phyloP scores from a whole-genome alignment of 2,329 filamentous ascomycete species.

The Harringtonia aguacate region DNA sequence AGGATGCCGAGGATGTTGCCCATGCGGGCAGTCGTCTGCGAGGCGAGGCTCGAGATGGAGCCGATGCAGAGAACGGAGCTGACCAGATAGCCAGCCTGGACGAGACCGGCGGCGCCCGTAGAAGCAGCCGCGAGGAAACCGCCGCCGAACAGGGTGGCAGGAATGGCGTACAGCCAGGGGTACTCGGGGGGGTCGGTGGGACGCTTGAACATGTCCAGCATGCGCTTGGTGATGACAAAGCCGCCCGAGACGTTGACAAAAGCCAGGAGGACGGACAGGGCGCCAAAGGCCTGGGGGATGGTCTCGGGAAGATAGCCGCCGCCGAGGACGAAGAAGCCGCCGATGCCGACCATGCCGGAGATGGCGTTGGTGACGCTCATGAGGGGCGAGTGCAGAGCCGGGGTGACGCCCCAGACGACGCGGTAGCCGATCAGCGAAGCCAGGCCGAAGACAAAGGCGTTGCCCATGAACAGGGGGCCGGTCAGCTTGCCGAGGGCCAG shows the following conservation, averaged over 20 bases:
- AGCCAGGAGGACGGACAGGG: constrained; percentile 69
- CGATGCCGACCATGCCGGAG: constrained; percentile 81
- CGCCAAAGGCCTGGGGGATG: constrained; percentile 67
- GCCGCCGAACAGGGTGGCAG: constrained; percentile 65
- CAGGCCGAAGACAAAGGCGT: constrained; percentile 74
- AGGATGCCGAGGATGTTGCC: constrained; percentile 82
- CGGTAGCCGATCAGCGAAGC: constrained; percentile 81
- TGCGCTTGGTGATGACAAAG: constrained; percentile 85
- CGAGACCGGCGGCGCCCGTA: constrained; percentile 72
- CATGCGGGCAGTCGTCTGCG: constrained; percentile 71
- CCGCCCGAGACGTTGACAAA: constrained; percentile 85
- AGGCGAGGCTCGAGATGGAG: constrained; percentile 71
- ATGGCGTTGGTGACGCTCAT: constrained; percentile 95
- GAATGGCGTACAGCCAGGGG: constrained; percentile 75
- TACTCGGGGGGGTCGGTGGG: constrained; percentile 83
- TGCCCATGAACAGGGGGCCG: constrained; percentile 76
- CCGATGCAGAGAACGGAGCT: constrained; percentile 78
- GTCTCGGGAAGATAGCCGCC: constrained; percentile 70
- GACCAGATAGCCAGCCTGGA: constrained; percentile 79
- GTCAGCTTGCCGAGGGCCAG: constrained; percentile 73
- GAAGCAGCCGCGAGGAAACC: constrained; percentile 71
- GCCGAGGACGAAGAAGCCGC: constrained; percentile 80
- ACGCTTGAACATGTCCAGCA: constrained; percentile 87
- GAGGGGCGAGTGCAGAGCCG: constrained; percentile 75
- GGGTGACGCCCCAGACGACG: constrained; percentile 77